phyloP scores from a whole-genome alignment of 1,284 basidiomycete species.

The Thecaphora frezii region DNA sequence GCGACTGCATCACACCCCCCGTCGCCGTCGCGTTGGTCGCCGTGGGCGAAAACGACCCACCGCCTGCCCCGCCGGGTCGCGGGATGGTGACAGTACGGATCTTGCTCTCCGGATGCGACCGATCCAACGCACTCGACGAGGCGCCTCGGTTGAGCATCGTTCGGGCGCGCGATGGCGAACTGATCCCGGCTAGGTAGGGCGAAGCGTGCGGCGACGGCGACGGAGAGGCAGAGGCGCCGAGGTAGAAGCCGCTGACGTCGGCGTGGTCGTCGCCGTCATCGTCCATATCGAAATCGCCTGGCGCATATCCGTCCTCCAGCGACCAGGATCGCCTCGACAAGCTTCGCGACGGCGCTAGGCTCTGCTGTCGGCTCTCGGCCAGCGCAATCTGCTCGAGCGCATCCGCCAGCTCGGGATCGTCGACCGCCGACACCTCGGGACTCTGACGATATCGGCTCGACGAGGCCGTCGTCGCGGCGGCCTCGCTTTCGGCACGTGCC shows the following conservation, averaged over 20 bases:
- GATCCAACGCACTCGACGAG: slow-evolving; percentile 5
- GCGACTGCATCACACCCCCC: too few relatives aligned
- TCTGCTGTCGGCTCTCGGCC: slow-evolving; percentile 13
- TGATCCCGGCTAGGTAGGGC: slow-evolving; percentile 20
- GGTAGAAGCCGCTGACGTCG: slow-evolving; percentile 1
- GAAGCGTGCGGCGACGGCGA: slow-evolving; percentile 30
- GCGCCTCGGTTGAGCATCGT: slow-evolving; percentile 45
- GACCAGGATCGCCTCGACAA: neutral
- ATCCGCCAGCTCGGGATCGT: slow-evolving; percentile 38
- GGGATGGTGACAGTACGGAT: slow-evolving; percentile 47
- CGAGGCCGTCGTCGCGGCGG: neutral
- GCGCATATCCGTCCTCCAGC: neutral
- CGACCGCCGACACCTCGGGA: slow-evolving; percentile 10
- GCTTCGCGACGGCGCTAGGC: neutral
- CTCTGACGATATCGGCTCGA: slow-evolving; percentile 10
- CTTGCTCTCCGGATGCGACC: slow-evolving; percentile 42
- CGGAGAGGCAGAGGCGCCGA: slow-evolving; percentile 14
- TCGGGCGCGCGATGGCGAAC: slow-evolving; percentile 46
- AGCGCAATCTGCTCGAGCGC: slow-evolving; percentile 45
- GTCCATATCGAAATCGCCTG: neutral
- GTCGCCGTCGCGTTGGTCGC: neutral
- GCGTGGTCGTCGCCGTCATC: slow-evolving; percentile 9
- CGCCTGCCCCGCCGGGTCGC: slow-evolving; percentile 16
- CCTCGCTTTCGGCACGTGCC: neutral
- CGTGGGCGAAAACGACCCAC: slow-evolving; percentile 11